These are phyloP conservation scores for Candida schatavii DNA, from an alignment of 805 yeast genomes.

Conservation along the genomic window DNA sequence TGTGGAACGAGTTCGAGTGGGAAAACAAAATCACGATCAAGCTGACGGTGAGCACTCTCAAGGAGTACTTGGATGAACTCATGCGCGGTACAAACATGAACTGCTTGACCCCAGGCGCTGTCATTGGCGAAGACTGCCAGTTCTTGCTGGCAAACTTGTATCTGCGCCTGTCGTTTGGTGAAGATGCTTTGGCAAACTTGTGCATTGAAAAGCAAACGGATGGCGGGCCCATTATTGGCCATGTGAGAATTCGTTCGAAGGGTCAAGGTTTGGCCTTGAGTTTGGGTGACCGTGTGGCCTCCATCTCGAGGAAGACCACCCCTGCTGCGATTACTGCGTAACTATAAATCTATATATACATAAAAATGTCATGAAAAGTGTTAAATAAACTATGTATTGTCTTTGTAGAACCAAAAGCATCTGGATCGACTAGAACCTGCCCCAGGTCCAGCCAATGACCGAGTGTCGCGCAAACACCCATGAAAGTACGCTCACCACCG, in stretches of 20 bases:
- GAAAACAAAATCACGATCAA: constrained; percentile 94
- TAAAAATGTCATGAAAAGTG: not conserved
- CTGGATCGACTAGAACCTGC: constrained; percentile 18
- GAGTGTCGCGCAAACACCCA: constrained; percentile 45
- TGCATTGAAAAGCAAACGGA: constrained; percentile 80
- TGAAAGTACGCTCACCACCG: constrained; percentile 33
- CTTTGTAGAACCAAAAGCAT: not conserved
- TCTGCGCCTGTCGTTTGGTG: constrained; percentile 92
- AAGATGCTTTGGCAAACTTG: constrained; percentile 93
- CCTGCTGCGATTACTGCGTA: constrained; percentile 12
- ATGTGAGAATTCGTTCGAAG: constrained; percentile 93
- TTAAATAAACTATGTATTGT: no score
- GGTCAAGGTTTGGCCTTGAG: constrained; percentile 97
- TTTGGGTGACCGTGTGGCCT: constrained; percentile 90
- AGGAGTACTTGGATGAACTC: constrained; percentile 73
- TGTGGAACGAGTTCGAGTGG: constrained; percentile 99
- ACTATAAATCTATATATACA: not conserved
- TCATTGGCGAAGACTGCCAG: constrained; percentile 75
- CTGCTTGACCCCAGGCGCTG: constrained; percentile 87
- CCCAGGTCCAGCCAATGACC: constrained; percentile 43
- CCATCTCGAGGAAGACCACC: constrained; percentile 57
- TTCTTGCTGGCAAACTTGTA: constrained; percentile 93
- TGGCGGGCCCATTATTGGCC: constrained; percentile 85
- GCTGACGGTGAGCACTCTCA: constrained; percentile 61
- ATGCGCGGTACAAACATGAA: constrained; percentile 89